Evolutionary conservation across 1,284 basidiomycete species (phyloP), one percentile per base, ranked within the genome.

Genomic region (Waitea zeae): DNA sequence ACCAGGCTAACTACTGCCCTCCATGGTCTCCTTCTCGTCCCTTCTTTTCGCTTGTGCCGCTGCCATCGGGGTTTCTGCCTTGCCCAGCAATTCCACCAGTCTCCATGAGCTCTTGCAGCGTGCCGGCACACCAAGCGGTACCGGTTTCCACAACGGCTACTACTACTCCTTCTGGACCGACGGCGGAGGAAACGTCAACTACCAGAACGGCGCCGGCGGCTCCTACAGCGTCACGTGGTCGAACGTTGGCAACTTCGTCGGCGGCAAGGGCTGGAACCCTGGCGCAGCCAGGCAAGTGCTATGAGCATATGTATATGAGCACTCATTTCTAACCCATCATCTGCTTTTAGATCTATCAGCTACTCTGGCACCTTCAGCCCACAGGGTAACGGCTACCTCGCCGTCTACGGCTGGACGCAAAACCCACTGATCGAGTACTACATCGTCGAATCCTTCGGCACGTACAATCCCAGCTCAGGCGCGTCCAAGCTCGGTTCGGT

Each of bases 401-500:
- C 37, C 24, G 38, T 41, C 22, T 40, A 34, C 13, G 38, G 38
- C 20, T 38, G 37, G 37, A 38, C 36, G 15, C 36, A 27, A 9
- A 31, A 24, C 35, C 35, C 36, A 38, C 27, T 58, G 30, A 44
- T 54, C 41, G 54, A 58, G 42, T 57, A 57, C 44, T 56, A 56
- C 45, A 46, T 57, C 41, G 42, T 49, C 32, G 57, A 59, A 26
- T 7, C 7, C 24, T 26, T 50, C 41, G 59, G 58, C 15, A 46
- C 44, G 12, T 59, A 56, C 44, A 54, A 61, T 49, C 59, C 58
- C 33, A 26, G 27, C 30, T 31, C 40, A 37, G 20, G 41, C 13
- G 12, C 35, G 14, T 44, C 47, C 12, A 31, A 39, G 33, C 44
- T 42, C 36, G 48, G 48, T 35, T 46, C 45, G 20, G 36, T 47